These are phyloP conservation scores for Fusarium armeniacum DNA, from an alignment of 2,329 filamentous ascomycete species.

Conservation along the genomic window DNA sequence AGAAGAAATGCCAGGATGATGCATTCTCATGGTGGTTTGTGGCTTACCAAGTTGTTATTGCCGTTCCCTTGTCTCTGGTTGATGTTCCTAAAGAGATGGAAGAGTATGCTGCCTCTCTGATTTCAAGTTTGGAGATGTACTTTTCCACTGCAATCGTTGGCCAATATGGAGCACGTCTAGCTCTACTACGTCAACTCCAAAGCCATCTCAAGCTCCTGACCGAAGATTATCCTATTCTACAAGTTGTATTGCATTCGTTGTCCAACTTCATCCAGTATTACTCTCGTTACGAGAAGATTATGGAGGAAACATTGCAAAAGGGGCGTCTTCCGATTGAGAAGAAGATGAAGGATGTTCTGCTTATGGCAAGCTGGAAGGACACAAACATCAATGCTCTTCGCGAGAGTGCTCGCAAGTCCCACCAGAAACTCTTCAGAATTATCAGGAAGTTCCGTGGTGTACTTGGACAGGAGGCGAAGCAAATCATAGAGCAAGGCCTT, in stretches of 20 bases:
- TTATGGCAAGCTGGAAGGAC: constrained; percentile 97
- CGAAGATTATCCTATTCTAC: constrained; percentile 70
- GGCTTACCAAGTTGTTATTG: constrained; percentile 90
- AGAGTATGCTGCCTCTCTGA: constrained; percentile 75
- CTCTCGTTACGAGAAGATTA: constrained; percentile 75
- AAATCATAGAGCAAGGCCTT: constrained; percentile 71
- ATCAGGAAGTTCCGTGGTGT: constrained; percentile 90
- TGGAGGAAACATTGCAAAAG: constrained; percentile 74
- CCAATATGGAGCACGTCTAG: constrained; percentile 81
- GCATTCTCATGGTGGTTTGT: constrained; percentile 97
- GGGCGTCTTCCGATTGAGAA: constrained; percentile 86
- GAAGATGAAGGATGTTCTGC: constrained; percentile 91
- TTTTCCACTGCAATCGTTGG: constrained; percentile 84
- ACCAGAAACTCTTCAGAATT: constrained; percentile 91
- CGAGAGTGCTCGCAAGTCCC: constrained; percentile 90
- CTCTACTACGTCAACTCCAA: constrained; percentile 74
- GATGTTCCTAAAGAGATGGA: constrained; percentile 71
- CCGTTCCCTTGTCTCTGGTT: constrained; percentile 76
- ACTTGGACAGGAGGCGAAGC: constrained; percentile 80
- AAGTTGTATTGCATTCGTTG: constrained; percentile 73
- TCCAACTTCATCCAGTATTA: constrained; percentile 84
- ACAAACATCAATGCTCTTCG: constrained; percentile 91
- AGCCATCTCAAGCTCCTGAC: constrained; percentile 75
- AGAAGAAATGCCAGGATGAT: constrained; percentile 79
- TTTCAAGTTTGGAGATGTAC: constrained; percentile 84